Evolutionary conservation across 129 eudicot genomes (phyloP), one percentile per base, ranked within the genome.

Genomic region (Helianthus tuberosus): DNA sequence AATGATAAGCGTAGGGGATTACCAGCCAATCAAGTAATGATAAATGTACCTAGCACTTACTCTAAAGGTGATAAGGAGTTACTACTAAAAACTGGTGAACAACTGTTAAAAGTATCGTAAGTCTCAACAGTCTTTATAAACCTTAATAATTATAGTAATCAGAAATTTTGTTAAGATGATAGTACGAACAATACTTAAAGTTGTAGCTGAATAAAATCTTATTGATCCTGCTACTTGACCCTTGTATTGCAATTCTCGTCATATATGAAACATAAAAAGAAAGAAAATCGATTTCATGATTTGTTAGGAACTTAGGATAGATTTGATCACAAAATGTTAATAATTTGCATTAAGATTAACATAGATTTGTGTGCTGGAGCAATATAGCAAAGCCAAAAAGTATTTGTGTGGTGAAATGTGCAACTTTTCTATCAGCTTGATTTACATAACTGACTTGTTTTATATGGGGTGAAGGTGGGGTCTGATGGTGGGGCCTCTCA

Each of bases 401-500:
- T 16, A 61, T 61, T 35, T 35, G 27, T 61, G 55, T 72, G 52
- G 23, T 65, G 52, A 71, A 46, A 58, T 20, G n/a, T 59, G 62
- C 36, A 64, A 16, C 14, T 64, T 72, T 32, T 20, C 68, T 43
- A 52, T 64, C 14, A 64, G 44, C 73, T 71, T 46, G 72, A 64
- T 57, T 79, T 65, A 16, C 64, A 23, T 44, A 11, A 54, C 68
- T 65, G 62, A 79, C 35, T 32, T 54, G 11, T 27, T 70, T 79
- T 54, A 29, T 47, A 27, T 64, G 66, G 66, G 53, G 72, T 78
- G 69, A 75, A 91, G 96, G 29, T 87, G 79, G 85, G 83, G 60
- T 48, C 90, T 75, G 94, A 88, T 29, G 78, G 78, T 9, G 88
- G 84, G 51, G 59, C 85, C 50, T 83, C 92, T 79, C 96, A 86